Evolutionary conservation across 192 early-diverging fungal species (phyloP).

Genomic region (Martensiomyces pterosporus): DNA sequence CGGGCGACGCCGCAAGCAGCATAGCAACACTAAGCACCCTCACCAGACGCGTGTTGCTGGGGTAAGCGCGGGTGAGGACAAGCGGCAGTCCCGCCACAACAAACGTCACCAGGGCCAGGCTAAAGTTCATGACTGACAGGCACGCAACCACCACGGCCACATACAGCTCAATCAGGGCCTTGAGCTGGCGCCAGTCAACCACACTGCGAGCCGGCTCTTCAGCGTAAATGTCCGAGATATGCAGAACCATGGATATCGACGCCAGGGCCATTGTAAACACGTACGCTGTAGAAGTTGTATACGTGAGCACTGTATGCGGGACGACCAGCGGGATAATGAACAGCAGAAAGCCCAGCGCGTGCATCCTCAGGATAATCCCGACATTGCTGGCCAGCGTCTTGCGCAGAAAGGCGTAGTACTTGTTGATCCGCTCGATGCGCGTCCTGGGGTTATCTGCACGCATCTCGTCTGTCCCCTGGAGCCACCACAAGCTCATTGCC

Average conservation of each 20-base stretch:
- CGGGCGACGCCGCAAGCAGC: conserved; percentile 50
- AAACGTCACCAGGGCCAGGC: conserved; percentile 59
- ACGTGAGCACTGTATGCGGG: conserved; percentile 15
- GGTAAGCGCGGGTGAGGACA: conserved; percentile 51
- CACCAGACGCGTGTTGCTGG: conserved; percentile 3
- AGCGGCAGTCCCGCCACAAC: conserved; percentile 59
- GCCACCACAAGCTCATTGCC: conserved; percentile 57
- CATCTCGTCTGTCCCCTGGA: conserved; percentile 31
- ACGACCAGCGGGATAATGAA: conserved; percentile 17
- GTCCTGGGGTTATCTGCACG: conserved; percentile 30
- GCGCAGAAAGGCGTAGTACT: conserved; percentile 36
- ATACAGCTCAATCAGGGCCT: conserved; percentile 35
- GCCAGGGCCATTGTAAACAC: conserved; percentile 30
- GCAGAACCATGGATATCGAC: conserved; percentile 46
- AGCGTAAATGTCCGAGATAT: conserved; percentile 57
- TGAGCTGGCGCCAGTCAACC: conserved; percentile 46
- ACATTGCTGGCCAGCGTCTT: conserved; percentile 22
- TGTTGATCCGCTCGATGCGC: conserved; percentile 37
- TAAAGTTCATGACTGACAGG: conserved; percentile 70
- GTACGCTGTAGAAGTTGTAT: conserved; percentile 23
- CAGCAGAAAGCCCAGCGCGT: conserved; percentile 47
- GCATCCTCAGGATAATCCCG: conserved; percentile 28
- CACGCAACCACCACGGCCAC: conserved; percentile 60
- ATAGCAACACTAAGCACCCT: conserved; percentile 11
- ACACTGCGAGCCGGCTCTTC: conserved; percentile 31